Evolutionary conservation across 129 eudicot species (phyloP).

Genomic region (Tanacetum coccineum): DNA sequence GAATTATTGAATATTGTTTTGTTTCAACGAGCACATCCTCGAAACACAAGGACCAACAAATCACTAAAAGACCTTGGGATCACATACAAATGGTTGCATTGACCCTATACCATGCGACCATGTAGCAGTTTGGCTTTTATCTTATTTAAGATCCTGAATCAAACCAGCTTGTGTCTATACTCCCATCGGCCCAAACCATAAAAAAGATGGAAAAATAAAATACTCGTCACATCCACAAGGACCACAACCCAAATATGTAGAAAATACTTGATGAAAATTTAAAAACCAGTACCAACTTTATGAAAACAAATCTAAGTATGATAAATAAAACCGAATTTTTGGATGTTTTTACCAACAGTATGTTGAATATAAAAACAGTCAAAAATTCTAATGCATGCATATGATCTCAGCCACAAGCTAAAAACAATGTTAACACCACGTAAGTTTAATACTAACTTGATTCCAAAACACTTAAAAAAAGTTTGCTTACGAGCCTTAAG

Average conservation of each 20-base stretch:
- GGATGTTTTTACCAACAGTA: conserved; percentile 36
- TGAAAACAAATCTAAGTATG: background rate
- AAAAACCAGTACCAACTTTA: background rate
- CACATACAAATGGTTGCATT: no score
- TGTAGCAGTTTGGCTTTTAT: no score
- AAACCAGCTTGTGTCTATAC: background rate
- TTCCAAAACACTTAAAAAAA: background rate
- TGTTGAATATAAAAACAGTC: conserved; percentile 31
- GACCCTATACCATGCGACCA: no score
- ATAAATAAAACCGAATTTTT: conserved; percentile 26
- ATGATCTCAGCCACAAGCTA: conserved; percentile 1
- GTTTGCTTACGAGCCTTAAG: background rate
- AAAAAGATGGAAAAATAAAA: background rate
- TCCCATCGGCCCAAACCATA: background rate
- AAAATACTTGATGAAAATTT: no score
- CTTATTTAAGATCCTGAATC: no score
- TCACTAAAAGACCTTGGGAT: no score
- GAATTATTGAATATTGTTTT: no score
- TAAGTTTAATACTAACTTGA: background rate
- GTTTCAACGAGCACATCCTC: no score
- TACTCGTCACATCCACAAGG: no score
- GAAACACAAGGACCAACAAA: no score
- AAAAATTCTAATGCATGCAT: conserved; percentile 24
- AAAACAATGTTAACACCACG: conserved; percentile 8
- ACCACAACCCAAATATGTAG: conserved; percentile 1